Evolutionary conservation across 2,329 filamentous ascomycete genomes (phyloP), one percentile per base, ranked within the genome.

Genomic region (Phaeosphaeriaceae sp.): DNA sequence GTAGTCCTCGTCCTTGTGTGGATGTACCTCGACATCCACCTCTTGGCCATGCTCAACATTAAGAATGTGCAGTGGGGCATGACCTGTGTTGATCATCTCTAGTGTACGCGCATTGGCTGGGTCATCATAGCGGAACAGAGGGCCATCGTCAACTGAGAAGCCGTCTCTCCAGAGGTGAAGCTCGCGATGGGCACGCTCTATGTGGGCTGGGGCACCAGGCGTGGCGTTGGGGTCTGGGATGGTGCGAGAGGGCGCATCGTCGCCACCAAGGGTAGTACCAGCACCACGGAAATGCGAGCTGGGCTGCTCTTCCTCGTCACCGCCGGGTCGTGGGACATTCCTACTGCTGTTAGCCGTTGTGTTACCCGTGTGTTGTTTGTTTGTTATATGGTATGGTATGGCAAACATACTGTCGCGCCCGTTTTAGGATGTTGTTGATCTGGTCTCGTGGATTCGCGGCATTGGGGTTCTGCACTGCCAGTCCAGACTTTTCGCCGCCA

Each of bases 81-180:
- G 85, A 7, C 90, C 90, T 16, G 83, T 81, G 52, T 89, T 85
- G 63, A 94, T 94, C 80, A 92, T 87, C 49, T 85, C 79, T 36
- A 94, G 78, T 44, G 88, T 88, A 41, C 81, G 79, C 23, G 86
- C 83, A 68, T 93, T 92, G 23, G 81, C 81, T 0, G 89, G 89
- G 70, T 94, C 89, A 63, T 92, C 88, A 66, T 90, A 93, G 47
- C 89, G 85, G 68, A 83, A 86, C 30, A 94, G 83, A 38, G 86
- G 83, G 21, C 90, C 90, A 64, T 94, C 89, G 51, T 92, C 90
- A 52, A 95, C 86, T 57, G 89, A 93, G 76, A 94, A 93, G 12
- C 90, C 90, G 67, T 95, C 87, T 34, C 83, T 81, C 90, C 90
- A 95, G 36, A 94, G 81, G 65, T 93, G 90, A 44, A 95, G 79